Conservation (phyloP, 2,329 filamentous ascomycete genomes). For the Trichoderma citrinoviride region DNA sequence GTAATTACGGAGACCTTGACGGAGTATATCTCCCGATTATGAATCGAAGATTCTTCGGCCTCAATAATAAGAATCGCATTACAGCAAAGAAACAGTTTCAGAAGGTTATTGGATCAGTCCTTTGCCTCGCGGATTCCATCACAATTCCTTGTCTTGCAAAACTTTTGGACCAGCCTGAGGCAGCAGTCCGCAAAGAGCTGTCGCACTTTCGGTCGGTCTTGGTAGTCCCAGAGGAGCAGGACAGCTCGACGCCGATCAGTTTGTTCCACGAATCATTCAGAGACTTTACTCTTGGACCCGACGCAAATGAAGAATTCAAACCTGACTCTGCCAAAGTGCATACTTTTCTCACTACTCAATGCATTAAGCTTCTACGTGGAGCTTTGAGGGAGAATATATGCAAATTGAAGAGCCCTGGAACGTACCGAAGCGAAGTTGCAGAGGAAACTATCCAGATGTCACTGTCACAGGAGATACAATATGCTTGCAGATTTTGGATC, state of each 20-base stretch:
- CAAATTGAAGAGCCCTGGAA: slow-evolving; percentile 18
- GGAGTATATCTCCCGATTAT: slow-evolving; percentile 26
- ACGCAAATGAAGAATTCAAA: slow-evolving; percentile 22
- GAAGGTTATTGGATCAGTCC: slow-evolving; percentile 33
- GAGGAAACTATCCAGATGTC: not conserved
- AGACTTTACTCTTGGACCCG: slow-evolving; percentile 31
- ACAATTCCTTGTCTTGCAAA: slow-evolving; percentile 27
- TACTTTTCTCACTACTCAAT: not conserved
- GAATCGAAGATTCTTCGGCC: slow-evolving; percentile 11
- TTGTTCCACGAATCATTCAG: slow-evolving; percentile 40
- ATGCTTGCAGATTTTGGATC: slow-evolving; percentile 40
- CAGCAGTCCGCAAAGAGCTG: slow-evolving; percentile 26
- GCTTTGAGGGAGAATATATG: slow-evolving; percentile 30
- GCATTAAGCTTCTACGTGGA: slow-evolving; percentile 23
- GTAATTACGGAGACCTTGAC: slow-evolving; percentile 11
- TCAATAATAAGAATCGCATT: not conserved
- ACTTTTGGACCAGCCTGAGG: slow-evolving; percentile 28
- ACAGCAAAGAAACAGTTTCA: slow-evolving; percentile 29
- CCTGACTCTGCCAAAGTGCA: slow-evolving; percentile 18
- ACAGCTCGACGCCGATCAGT: slow-evolving; percentile 26
- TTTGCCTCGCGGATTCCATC: slow-evolving; percentile 33
- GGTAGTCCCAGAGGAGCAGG: slow-evolving; percentile 27
- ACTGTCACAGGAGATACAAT: slow-evolving; percentile 31
- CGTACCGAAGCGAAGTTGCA: not conserved
- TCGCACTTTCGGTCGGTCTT: slow-evolving; percentile 37